Evolutionary conservation across 352 stramenopile genomes (phyloP).

Genomic region (Phytophthora chlamydospora): DNA sequence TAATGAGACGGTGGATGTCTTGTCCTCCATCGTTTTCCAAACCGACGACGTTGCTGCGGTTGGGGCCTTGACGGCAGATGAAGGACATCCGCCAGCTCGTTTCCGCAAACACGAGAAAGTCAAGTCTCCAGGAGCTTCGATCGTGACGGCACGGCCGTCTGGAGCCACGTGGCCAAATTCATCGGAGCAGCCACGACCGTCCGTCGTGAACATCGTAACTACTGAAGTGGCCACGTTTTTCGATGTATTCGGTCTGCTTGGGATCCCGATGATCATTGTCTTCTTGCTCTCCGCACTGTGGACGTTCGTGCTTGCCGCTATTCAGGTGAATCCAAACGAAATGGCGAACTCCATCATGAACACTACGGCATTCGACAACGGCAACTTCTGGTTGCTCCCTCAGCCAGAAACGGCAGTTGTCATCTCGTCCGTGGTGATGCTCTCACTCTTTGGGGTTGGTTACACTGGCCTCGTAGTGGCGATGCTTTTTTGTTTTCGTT

Average conservation of each 20-base stretch:
- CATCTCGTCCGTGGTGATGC: constrained; percentile 17
- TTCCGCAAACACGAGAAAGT: background rate
- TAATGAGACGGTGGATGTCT: too few species aligned
- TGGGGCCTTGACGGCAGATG: background rate
- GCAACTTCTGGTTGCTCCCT: constrained; percentile 47
- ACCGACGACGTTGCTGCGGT: background rate
- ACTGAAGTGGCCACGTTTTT: constrained; percentile 19
- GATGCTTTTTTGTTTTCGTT: constrained; percentile 31
- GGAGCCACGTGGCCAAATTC: constrained; percentile 1
- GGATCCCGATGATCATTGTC: constrained; percentile 36
- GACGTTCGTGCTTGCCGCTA: constrained; percentile 34
- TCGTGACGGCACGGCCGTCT: background rate
- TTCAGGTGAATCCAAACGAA: constrained; percentile 34
- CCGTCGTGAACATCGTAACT: background rate
- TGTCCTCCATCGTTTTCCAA: background rate
- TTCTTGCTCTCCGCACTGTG: constrained; percentile 36
- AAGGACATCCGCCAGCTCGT: background rate
- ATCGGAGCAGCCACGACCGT: background rate
- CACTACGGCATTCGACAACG: constrained; percentile 36
- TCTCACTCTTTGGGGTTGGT: constrained; percentile 27
- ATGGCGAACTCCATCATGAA: constrained; percentile 40
- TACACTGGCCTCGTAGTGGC: constrained; percentile 35
- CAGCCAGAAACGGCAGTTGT: constrained; percentile 17
- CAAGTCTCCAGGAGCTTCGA: background rate
- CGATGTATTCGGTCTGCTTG: constrained; percentile 36